A percentile compares a stretch with the other conserved stretches of the same genome.
phyloP scores from a whole-genome alignment of 2,329 filamentous ascomycete species.

The Aspergillus sp. region DNA sequence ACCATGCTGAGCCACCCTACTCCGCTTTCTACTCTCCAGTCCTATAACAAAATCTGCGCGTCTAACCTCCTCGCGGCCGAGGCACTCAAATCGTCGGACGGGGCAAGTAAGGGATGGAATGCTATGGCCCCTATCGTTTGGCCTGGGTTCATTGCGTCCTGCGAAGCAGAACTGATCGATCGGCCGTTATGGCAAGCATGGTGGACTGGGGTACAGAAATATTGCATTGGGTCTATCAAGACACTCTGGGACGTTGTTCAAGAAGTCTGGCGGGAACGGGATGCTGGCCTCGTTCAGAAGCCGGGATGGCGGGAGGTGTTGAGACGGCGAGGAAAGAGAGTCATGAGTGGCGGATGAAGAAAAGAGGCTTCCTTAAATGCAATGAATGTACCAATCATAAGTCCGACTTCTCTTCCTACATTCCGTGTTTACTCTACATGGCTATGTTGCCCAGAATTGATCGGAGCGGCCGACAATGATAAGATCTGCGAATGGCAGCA shows the following conservation, averaged over 20 bases:
- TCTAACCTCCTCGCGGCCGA: slow-evolving; percentile 6
- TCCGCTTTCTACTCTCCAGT: background rate
- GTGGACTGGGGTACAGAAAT: slow-evolving; percentile 3
- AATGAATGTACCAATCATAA: background rate
- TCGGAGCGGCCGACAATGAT: background rate
- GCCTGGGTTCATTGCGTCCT: slow-evolving; percentile 8
- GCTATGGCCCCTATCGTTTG: slow-evolving; percentile 10
- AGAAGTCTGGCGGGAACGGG: background rate
- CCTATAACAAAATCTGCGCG: slow-evolving; percentile 2
- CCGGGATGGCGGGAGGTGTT: slow-evolving; percentile 3
- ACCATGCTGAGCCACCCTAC: background rate
- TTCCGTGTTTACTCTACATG: too few relatives aligned
- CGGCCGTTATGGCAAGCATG: slow-evolving; percentile 2
- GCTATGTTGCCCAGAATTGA: background rate
- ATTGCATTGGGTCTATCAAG: slow-evolving; percentile 1
- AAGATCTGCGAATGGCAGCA: background rate
- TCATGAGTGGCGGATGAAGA: slow-evolving; percentile 6
- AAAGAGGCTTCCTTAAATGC: background rate
- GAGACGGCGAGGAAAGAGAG: background rate
- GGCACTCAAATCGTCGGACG: background rate
- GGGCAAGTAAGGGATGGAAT: background rate
- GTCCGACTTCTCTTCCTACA: too few relatives aligned
- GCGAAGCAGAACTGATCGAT: slow-evolving; percentile 4
- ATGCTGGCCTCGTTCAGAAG: background rate
- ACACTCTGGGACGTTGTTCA: slow-evolving; percentile 2